These are phyloP conservation scores for Torrubiella hemipterigena DNA, from an alignment of 2,329 filamentous ascomycete species.

Conservation along the genomic window DNA sequence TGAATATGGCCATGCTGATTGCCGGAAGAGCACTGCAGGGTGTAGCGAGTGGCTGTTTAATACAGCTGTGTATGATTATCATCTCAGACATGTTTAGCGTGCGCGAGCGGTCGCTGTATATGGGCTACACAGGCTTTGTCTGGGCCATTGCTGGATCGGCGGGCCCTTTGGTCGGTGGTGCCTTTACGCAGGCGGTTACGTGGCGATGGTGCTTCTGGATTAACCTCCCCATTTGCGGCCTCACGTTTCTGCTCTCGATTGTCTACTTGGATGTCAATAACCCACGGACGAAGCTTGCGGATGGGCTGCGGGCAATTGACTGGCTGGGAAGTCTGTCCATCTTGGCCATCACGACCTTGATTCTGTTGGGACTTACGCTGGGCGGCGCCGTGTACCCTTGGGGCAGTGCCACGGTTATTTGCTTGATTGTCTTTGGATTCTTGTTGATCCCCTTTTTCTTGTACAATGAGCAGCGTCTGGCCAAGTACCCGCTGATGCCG, in stretches of 20 bases:
- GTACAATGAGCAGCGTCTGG: conserved; percentile 50
- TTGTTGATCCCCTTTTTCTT: conserved; percentile 39
- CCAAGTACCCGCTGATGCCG: conserved; percentile 57
- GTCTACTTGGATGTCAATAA: conserved; percentile 57
- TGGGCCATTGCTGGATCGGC: conserved; percentile 55
- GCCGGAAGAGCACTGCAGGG: conserved; percentile 33
- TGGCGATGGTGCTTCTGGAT: background rate
- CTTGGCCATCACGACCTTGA: conserved; percentile 53
- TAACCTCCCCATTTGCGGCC: conserved; percentile 39
- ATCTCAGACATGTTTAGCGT: conserved; percentile 36
- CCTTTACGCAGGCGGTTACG: conserved; percentile 36
- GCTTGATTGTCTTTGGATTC: conserved; percentile 48
- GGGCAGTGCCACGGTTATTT: conserved; percentile 48
- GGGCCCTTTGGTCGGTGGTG: conserved; percentile 54
- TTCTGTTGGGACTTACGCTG: conserved; percentile 58
- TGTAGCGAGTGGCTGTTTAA: conserved; percentile 33
- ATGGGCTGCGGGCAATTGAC: conserved; percentile 50
- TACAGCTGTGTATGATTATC: conserved; percentile 36
- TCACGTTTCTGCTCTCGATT: conserved; percentile 44
- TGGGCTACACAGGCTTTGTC: conserved; percentile 32
- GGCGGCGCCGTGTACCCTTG: conserved; percentile 53
- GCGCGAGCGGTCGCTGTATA: background rate
- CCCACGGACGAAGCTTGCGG: conserved; percentile 47
- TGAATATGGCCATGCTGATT: conserved; percentile 35
- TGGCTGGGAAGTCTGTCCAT: conserved; percentile 51